Conservation (phyloP, 257 asterid genomes). For the Solanum infundibuliforme region DNA sequence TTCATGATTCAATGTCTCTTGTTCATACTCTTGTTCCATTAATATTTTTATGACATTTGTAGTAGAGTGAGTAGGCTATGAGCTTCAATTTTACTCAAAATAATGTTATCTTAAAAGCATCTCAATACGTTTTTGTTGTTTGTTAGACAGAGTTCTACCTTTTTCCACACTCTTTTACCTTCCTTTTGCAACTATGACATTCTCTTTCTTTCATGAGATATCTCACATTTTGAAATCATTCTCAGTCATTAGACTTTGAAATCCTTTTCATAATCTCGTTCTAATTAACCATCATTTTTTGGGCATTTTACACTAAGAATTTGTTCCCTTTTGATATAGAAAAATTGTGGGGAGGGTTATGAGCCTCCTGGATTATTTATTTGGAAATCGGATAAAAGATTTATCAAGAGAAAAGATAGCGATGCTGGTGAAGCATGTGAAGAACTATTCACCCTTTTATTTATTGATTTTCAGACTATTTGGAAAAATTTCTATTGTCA, state of each 20-base stretch:
- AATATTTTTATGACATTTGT: background rate
- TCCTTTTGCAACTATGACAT: no score
- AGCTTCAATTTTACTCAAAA: background rate
- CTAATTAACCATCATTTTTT: background rate
- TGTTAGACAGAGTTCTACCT: no score
- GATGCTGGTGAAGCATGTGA: slow-evolving; percentile 81
- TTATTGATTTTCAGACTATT: background rate
- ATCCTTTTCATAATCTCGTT: background rate
- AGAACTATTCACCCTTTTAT: no score
- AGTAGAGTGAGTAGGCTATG: background rate
- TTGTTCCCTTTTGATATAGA: background rate
- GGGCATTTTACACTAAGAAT: background rate
- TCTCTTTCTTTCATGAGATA: background rate
- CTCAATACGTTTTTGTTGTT: background rate
- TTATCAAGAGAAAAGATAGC: slow-evolving; percentile 69
- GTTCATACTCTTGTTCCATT: background rate
- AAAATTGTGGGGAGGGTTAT: slow-evolving; percentile 7
- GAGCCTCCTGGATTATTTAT: slow-evolving; percentile 40
- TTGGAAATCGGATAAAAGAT: slow-evolving; percentile 39
- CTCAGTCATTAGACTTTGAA: background rate
- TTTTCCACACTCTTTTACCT: no score
- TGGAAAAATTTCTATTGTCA: no score
- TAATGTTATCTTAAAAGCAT: background rate
- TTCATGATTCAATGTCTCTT: background rate
- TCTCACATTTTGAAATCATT: background rate